Evolutionary conservation across 1,139 yeast species (phyloP).

Genomic region (Yamadazyma conglobata): DNA sequence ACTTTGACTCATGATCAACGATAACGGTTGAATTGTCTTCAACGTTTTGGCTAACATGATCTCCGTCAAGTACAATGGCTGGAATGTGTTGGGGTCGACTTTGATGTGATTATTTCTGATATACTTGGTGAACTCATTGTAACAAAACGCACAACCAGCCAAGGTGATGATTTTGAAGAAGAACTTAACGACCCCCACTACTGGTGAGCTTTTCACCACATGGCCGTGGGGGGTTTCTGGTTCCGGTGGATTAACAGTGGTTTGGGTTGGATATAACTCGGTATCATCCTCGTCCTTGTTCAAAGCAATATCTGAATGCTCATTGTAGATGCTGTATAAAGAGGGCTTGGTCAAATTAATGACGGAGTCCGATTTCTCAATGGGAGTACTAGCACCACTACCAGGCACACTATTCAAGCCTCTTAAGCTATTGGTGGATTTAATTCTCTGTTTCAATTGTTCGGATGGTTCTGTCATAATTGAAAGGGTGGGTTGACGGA

Average conservation of each 20-base stretch:
- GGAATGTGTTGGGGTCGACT: conserved; percentile 28
- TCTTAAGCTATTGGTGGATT: background rate
- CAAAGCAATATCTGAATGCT: conserved; percentile 31
- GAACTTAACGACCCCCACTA: conserved; percentile 9
- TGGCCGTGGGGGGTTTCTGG: background rate
- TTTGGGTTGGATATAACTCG: conserved; percentile 6
- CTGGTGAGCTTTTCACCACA: conserved; percentile 11
- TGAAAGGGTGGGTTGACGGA: background rate
- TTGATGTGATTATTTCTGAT: conserved; percentile 48
- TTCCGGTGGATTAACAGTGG: conserved; percentile 4
- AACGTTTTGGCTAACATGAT: conserved; percentile 30
- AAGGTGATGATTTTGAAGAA: conserved; percentile 29
- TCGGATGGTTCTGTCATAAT: conserved; percentile 6
- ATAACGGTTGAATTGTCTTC: conserved; percentile 25
- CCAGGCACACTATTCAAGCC: conserved; percentile 3
- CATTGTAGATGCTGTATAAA: conserved; percentile 47
- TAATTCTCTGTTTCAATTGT: conserved; percentile 4
- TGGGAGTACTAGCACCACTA: conserved; percentile 11
- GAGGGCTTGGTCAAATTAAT: conserved; percentile 49
- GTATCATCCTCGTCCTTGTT: conserved; percentile 29
- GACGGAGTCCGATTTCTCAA: conserved; percentile 43
- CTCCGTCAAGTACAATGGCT: conserved; percentile 34
- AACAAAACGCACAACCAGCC: conserved; percentile 43
- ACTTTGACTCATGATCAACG: conserved; percentile 5
- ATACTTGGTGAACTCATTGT: conserved; percentile 49